phyloP scores from a whole-genome alignment of 2,329 filamentous ascomycete species.

The Alternaria consortialis region DNA sequence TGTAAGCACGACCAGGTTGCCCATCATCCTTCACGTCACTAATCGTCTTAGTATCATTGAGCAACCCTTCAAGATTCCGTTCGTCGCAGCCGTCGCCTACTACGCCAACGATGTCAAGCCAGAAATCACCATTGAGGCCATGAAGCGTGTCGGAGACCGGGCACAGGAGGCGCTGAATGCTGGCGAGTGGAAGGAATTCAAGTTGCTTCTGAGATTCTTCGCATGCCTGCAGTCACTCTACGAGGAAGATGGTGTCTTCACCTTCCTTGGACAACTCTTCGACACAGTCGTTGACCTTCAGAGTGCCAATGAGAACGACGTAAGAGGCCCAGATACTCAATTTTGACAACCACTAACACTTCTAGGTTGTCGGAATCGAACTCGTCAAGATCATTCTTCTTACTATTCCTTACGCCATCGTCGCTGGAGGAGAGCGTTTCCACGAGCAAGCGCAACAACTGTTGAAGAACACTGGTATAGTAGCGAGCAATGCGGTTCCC shows the following conservation, averaged over 20 bases:
- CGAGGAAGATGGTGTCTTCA: slow-evolving; percentile 85
- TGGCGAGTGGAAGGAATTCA: slow-evolving; percentile 89
- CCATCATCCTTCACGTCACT: slow-evolving; percentile 12
- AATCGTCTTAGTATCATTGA: slow-evolving; percentile 68
- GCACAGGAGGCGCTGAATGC: slow-evolving; percentile 72
- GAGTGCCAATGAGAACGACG: slow-evolving; percentile 91
- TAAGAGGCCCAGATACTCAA: slow-evolving; percentile 58
- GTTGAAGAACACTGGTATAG: slow-evolving; percentile 93
- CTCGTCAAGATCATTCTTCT: slow-evolving; percentile 96
- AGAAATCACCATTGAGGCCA: slow-evolving; percentile 75
- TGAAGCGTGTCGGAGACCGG: slow-evolving; percentile 68
- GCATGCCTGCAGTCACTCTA: slow-evolving; percentile 84
- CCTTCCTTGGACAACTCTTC: slow-evolving; percentile 89
- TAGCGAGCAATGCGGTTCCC: slow-evolving; percentile 85
- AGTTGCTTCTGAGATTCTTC: slow-evolving; percentile 87
- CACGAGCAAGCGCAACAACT: slow-evolving; percentile 78
- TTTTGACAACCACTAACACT: slow-evolving; percentile 21
- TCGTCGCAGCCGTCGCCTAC: slow-evolving; percentile 83
- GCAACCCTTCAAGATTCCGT: slow-evolving; percentile 98
- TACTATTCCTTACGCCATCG: slow-evolving; percentile 85
- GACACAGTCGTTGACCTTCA: slow-evolving; percentile 89
- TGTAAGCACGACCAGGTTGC: slow-evolving; percentile 59
- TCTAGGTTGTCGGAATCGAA: slow-evolving; percentile 72
- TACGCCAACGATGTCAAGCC: slow-evolving; percentile 80
- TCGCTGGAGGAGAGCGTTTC: slow-evolving; percentile 50